Conservation (phyloP, 2,329 filamentous ascomycete species). For the Aspergillus ibericus region DNA sequence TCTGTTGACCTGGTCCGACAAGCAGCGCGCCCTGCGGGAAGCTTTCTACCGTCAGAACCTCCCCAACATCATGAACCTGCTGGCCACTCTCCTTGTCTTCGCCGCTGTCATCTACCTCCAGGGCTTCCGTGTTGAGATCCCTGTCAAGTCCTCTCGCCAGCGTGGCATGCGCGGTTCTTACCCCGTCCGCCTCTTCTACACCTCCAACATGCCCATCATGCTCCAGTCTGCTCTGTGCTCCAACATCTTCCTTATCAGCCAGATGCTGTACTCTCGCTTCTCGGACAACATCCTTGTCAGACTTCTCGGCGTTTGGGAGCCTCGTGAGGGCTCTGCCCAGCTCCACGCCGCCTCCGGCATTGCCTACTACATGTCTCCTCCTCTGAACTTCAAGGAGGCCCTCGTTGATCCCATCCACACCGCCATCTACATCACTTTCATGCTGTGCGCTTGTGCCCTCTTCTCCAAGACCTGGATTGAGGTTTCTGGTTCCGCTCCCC, state of each 20-base stretch:
- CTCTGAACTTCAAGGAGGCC: conserved; percentile 95
- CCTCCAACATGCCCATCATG: conserved; percentile 99
- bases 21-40: conserved; percentile 96
- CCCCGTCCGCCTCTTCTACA: conserved; percentile 99
- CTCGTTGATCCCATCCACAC: conserved; percentile 97
- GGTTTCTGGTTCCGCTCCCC: conserved; percentile 94
- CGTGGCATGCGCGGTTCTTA: conserved; percentile 97
- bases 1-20: conserved; percentile 97
- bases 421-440: conserved; percentile 91
- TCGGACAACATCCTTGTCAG: conserved; percentile 97
- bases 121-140: conserved; percentile 99
- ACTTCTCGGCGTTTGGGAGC: conserved; percentile 97
- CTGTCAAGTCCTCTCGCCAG: conserved; percentile 98
- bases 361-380: conserved; percentile 99
- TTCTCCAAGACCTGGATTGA: conserved; percentile 99
- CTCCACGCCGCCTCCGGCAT: conserved; percentile 90
- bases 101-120: conserved; percentile 98
- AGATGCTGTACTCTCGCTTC: conserved; percentile 99
- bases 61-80: conserved; percentile 98
- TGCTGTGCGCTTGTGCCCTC: conserved; percentile 94
- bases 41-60: conserved; percentile 99
- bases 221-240: conserved; percentile 96
- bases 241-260: conserved; percentile 98
- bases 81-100: conserved; percentile 91
- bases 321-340: conserved; percentile 89